A percentile compares a stretch with the other conserved stretches of the same genome.
phyloP scores from a whole-genome alignment of 345 rosid genomes.

The Moricandia arvensis region DNA sequence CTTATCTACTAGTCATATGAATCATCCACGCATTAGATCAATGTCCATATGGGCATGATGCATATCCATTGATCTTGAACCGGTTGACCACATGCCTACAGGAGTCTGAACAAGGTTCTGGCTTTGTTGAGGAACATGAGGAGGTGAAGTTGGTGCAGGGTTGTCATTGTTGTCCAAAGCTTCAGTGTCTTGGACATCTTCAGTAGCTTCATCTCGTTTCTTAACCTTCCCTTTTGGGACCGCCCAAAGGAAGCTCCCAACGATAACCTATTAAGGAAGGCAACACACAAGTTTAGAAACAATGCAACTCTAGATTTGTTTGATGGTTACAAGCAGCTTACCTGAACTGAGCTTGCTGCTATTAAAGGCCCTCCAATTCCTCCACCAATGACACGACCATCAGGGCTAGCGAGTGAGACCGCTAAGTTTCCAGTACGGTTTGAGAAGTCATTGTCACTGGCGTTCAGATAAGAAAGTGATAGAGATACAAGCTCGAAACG shows the following conservation, averaged over 20 bases:
- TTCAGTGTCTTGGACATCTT: conserved; percentile 44
- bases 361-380: conserved; percentile 87
- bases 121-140: conserved; percentile 33
- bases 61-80: conserved; percentile 68
- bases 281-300: not conserved
- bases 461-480: conserved; percentile 69
- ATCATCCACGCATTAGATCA: conserved; percentile 78
- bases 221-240: conserved; percentile 62
- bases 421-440: conserved; percentile 70
- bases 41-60: conserved; percentile 68
- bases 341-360: conserved; percentile 92
- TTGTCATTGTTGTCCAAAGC: conserved; percentile 24
- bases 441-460: conserved; percentile 44
- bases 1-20: not conserved
- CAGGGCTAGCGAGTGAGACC: conserved; percentile 89
- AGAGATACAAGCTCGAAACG: conserved; percentile 83
- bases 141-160: conserved; percentile 40
- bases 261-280: conserved; percentile 53
- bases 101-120: conserved; percentile 56
- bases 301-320: not conserved
- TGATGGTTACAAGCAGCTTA: conserved; percentile 3
- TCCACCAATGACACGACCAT: conserved; percentile 93
- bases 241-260: conserved; percentile 93
- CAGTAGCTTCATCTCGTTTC: conserved; percentile 48
- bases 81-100: conserved; percentile 62